Conservation (phyloP, 2,329 filamentous ascomycete species). For the Xylaria sp. region DNA sequence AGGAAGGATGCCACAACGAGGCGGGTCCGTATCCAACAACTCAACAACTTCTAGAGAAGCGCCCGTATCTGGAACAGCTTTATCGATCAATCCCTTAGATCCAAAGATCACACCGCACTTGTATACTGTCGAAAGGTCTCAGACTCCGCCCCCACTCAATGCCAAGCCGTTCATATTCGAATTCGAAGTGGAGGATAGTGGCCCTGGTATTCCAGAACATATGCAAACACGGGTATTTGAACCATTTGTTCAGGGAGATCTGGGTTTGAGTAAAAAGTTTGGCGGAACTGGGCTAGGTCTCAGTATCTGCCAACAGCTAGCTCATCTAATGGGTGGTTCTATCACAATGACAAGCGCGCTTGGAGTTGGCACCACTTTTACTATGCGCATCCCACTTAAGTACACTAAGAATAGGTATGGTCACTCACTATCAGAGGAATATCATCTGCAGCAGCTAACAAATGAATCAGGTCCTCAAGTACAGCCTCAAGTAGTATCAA, state of each 20-base stretch:
- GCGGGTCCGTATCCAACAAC: constrained; percentile 62
- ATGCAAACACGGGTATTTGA: constrained; percentile 89
- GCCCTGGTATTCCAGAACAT: constrained; percentile 82
- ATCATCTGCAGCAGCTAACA: constrained; percentile 15
- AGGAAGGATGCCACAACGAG: constrained; percentile 57
- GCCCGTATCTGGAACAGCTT: constrained; percentile 59
- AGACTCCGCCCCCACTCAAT: constrained; percentile 69
- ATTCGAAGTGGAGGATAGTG: constrained; percentile 89
- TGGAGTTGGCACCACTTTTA: constrained; percentile 83
- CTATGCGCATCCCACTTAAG: constrained; percentile 82
- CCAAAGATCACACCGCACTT: constrained; percentile 62
- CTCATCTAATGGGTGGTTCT: constrained; percentile 82
- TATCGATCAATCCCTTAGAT: constrained; percentile 72
- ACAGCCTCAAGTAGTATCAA: constrained; percentile 65
- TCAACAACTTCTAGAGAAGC: constrained; percentile 61
- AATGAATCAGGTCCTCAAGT: constrained; percentile 58
- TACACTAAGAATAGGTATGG: constrained; percentile 75
- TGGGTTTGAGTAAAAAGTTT: constrained; percentile 88
- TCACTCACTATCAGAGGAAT: not conserved
- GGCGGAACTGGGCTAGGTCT: constrained; percentile 89
- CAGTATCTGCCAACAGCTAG: constrained; percentile 89
- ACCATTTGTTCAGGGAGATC: constrained; percentile 92
- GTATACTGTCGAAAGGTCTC: constrained; percentile 64
- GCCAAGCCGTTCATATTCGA: constrained; percentile 80
- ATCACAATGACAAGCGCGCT: constrained; percentile 78